Base-by-base conservation (phyloP, 2,329 filamentous ascomycete genomes). In the Penicillium sp. region DNA sequence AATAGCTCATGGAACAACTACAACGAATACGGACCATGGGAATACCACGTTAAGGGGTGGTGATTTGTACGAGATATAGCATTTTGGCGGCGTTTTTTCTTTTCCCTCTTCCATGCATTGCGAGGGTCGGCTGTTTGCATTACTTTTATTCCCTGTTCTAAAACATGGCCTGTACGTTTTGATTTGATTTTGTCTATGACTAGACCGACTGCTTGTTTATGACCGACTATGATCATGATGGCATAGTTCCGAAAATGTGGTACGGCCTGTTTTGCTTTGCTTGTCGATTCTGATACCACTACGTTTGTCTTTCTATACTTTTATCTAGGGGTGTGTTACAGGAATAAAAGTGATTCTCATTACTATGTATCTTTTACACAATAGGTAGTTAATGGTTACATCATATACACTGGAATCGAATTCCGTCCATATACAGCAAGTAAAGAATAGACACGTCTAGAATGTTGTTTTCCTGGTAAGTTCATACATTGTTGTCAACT, bases 31-130 rank as follows among this genome's bases (percentile, higher is more conserved):
- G 90, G 91, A 46, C 84, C 89, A n/a, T 85, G 85, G 69, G 90
- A 91, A 66, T 95, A 94, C 75, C 88, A 95, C 71, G 82, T 87
- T 61, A 89, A 90, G 71, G 91, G 90, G 67, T 96, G 91, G 91
- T 95, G 84, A 62, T 56, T 33, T 21, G 52, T 55, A 55, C 52
- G 33, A 42, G 35, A n/a, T 48, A 42, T 43, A 45, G 40, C 30
- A 43, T 42, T 48, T 54, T 18, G 43, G 18, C 47, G 49, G 46
- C 51, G 56, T 53, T 46, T 45, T 47, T 51, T 24, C n/a, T 47
- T 30, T 24, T 38, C 28, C 26, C 28, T 38, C 20, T 42, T 43
- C 7, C 23, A 49, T 56, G 53, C 53, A 56, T 56, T 56, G 53
- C 53, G 53, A 45, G 47, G 55, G 51, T 50, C 46, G 56, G 56